Base-by-base conservation (phyloP, 2,329 filamentous ascomycete genomes). In the Trichothecium roseum region DNA sequence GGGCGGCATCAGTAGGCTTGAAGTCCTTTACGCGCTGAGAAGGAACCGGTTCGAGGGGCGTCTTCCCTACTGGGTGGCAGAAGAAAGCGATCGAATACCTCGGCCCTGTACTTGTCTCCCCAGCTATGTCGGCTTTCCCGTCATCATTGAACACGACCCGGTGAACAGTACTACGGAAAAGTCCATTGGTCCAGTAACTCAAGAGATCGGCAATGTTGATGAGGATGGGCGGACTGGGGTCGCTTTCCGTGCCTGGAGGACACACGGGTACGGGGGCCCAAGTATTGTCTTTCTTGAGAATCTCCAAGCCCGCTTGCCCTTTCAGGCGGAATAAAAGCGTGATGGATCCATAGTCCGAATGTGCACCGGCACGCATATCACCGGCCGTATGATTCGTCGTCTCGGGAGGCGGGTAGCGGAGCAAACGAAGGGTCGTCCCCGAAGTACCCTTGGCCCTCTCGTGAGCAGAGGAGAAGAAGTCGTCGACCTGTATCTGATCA, bases 161-260 rank as follows among this genome's bases (percentile, higher is more conserved):
- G 53, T 96, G 91, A 5, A 95, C 76, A 1, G 89, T 95, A 46
- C 81, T 87, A 47, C 86, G 82, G 42, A 96, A 69, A 32, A 95
- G 59, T 0, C 88, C 87, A 44, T 83, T 81, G 1, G 91, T 96
- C 89, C 89, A 96, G 56, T 93, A 91, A 24, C 77, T 81, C 41
- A 81, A 61, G 52, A 82, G 50, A 54, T 80, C 63, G 58, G 81
- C 60, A 60, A 87, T 73, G 66, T 91, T 62, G 78, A 96, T 56
- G 68, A 95, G 56, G 68, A 87, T 85, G 1, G 81, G 88, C n/a
- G 75, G 80, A 28, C 65, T 71, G 8, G 64, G 63, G 46, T 78
- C 74, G 20, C 54, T 42, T 41, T 74, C 72, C 4, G 74, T 78
- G 1, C 70, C 69, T 0, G 69, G 62, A 0, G 83, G 82, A 13